Conservation (phyloP, 352 stramenopile genomes). For the Pythium scleroteichum region DNA sequence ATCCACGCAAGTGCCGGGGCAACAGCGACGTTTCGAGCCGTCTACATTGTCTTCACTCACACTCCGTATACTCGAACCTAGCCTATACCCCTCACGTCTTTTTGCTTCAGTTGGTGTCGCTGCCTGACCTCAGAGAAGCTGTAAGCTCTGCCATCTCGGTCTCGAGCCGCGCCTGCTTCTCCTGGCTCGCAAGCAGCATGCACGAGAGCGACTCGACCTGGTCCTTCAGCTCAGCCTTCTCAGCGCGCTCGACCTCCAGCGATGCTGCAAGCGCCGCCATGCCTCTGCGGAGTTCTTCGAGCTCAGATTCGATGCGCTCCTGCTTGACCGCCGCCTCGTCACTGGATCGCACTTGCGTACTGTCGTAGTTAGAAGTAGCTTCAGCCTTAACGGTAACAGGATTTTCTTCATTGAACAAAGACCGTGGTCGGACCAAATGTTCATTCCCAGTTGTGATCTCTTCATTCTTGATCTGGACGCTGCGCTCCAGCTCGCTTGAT, state of each 20-base stretch:
- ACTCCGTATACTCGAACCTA: neutral
- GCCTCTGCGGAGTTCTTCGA: neutral
- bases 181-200: slow-evolving; percentile 6
- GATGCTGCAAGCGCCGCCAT: neutral
- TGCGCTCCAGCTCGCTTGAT: too few relatives aligned
- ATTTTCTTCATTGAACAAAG: too few relatives aligned
- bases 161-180: slow-evolving; percentile 1
- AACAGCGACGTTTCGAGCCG: too few relatives aligned
- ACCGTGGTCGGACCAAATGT: too few relatives aligned
- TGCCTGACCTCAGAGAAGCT: neutral
- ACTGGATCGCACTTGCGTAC: too few relatives aligned
- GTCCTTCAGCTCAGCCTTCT: slow-evolving; percentile 7
- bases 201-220: neutral
- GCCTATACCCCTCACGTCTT: neutral
- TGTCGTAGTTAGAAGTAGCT: too few relatives aligned
- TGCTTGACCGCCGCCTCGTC: neutral
- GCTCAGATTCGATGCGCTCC: neutral
- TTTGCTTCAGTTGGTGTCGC: neutral
- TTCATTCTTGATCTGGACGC: too few relatives aligned
- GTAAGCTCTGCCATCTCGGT: slow-evolving; percentile 3
- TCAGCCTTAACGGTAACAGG: too few relatives aligned
- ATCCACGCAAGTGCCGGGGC: too few relatives aligned
- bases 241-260: slow-evolving; percentile 2
- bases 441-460: too few relatives aligned
- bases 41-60: too few relatives aligned